Conservation (phyloP, 306 rosid genomes). For the Citrullus mucosospermus region DNA sequence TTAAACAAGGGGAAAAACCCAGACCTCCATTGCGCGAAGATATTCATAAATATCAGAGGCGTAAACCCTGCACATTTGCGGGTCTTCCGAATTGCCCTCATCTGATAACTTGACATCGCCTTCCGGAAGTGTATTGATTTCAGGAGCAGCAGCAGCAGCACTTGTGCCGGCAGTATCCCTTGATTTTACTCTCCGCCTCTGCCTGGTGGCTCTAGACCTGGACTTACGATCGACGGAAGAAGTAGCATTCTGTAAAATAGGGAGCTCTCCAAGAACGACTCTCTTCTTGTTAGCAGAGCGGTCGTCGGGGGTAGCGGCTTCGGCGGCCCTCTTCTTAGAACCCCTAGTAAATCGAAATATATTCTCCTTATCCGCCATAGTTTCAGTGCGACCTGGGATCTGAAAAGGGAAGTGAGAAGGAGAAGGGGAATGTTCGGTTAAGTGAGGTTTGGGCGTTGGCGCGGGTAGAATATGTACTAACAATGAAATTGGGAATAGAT, state of each 20-base stretch:
- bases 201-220: not conserved
- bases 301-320: not conserved
- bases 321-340: conserved; percentile 5
- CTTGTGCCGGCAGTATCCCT: not conserved
- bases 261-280: conserved; percentile 10
- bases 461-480: not conserved
- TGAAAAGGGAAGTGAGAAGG: not conserved
- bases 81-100: conserved; percentile 24
- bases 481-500: not conserved
- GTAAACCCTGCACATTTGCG: conserved; percentile 43
- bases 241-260: conserved; percentile 7
- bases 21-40: conserved; percentile 63
- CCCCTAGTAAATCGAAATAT: not conserved
- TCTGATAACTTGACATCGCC: not conserved
- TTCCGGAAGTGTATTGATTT: not conserved
- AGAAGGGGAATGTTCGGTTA: not conserved
- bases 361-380: conserved; percentile 8
- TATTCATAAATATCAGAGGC: conserved; percentile 60
- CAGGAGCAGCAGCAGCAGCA: not conserved
- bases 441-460: not conserved
- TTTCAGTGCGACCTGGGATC: not conserved
- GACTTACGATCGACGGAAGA: not conserved
- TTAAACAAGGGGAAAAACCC: not conserved
- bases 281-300: conserved; percentile 1
- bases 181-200: not conserved